A percentile compares a stretch with the other conserved stretches of the same genome.
Conservation (phyloP, 2,329 filamentous ascomycete genomes). For the Coniochaeta hoffmannii region DNA sequence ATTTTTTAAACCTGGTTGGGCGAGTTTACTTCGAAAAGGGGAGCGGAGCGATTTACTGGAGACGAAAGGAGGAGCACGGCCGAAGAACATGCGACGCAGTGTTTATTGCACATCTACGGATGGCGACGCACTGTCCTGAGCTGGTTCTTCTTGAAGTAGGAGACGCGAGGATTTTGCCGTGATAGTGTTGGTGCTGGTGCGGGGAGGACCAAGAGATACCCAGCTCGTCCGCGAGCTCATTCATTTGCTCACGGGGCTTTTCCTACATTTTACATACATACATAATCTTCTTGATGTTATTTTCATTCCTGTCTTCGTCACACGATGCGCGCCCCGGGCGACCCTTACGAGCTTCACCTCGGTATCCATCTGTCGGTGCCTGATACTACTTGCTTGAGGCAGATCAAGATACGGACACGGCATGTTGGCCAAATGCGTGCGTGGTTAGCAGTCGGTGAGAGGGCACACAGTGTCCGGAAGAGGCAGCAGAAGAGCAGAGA, state of each 20-base stretch:
- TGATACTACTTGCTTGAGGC: not conserved
- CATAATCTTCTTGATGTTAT: too few species aligned
- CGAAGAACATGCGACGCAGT: not conserved
- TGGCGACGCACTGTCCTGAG: not conserved
- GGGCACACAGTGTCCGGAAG: not conserved
- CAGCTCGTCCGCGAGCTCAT: conserved; percentile 18
- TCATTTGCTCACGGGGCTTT: conserved; percentile 15
- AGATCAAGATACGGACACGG: too few species aligned
- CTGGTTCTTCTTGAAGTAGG: not conserved
- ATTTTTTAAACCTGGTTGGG: not conserved
- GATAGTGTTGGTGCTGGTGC: conserved; percentile 1
- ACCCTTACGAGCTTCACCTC: not conserved
- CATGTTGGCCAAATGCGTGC: not conserved
- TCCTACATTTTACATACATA: not conserved
- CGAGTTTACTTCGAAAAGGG: not conserved
- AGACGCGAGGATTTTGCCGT: not conserved
- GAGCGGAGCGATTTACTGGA: not conserved
- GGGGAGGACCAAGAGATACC: conserved; percentile 21
- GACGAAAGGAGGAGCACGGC: not conserved
- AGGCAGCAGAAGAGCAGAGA: not conserved
- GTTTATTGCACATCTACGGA: not conserved
- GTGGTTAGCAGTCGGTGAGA: not conserved
- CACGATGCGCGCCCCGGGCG: too few species aligned
- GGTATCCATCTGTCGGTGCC: not conserved
- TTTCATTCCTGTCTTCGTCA: not conserved